phyloP scores from a whole-genome alignment of 2,329 filamentous ascomycete genomes.

The Xylariomycetidae sp. region DNA sequence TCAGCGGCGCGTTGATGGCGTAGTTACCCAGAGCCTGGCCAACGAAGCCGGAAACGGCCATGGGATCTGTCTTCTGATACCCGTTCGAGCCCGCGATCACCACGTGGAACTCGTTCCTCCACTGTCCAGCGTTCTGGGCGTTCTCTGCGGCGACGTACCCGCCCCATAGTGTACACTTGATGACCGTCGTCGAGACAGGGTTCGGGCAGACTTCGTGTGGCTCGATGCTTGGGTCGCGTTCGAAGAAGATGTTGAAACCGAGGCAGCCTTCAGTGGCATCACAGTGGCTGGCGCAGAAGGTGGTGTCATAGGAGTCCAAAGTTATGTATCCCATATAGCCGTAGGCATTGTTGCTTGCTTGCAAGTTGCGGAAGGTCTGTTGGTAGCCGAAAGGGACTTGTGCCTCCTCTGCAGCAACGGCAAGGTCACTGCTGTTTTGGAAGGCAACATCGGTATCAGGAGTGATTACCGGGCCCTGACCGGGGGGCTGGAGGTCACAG shows the following conservation, averaged over 20 bases:
- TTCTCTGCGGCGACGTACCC: slow-evolving; percentile 17
- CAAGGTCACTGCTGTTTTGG: slow-evolving; percentile 15
- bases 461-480: slow-evolving; percentile 23
- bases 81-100: slow-evolving; percentile 38
- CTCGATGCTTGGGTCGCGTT: slow-evolving; percentile 20
- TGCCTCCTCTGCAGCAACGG: slow-evolving; percentile 15
- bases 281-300: slow-evolving; percentile 18
- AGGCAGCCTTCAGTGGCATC: slow-evolving; percentile 16
- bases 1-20: slow-evolving; percentile 22
- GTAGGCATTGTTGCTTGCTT: slow-evolving; percentile 26
- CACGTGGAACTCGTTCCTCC: slow-evolving; percentile 23
- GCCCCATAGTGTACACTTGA: slow-evolving; percentile 26
- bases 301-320: slow-evolving; percentile 17
- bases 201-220: slow-evolving; percentile 14
- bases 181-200: slow-evolving; percentile 18
- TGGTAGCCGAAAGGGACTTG: slow-evolving; percentile 27
- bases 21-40: slow-evolving; percentile 18
- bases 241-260: slow-evolving; percentile 26
- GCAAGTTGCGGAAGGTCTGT: slow-evolving; percentile 24
- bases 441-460: slow-evolving; percentile 29
- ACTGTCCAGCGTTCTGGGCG: slow-evolving; percentile 17
- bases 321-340: slow-evolving; percentile 21
- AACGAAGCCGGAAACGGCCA: slow-evolving; percentile 15
- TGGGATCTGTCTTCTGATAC: slow-evolving; percentile 20
- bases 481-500: slow-evolving; percentile 17